Conservation (phyloP, 225 moss, liverwort and hornwort genomes). For the Asterella californica region DNA sequence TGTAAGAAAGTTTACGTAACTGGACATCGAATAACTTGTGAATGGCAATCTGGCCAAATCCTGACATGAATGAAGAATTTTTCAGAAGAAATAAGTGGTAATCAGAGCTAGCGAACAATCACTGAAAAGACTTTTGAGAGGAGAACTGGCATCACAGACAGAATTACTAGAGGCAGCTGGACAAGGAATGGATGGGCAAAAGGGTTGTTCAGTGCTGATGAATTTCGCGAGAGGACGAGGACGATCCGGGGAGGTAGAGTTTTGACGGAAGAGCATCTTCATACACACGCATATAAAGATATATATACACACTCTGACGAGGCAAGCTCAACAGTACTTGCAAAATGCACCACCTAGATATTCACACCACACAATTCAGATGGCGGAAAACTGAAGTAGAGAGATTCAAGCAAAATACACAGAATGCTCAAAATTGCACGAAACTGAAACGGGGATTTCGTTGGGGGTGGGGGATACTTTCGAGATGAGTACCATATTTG, state of each 20-base stretch:
- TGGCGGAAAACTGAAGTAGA: not conserved
- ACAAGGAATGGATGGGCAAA: not conserved
- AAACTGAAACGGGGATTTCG: not conserved
- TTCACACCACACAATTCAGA: not conserved
- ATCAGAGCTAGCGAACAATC: too few relatives aligned
- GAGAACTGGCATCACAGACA: not conserved
- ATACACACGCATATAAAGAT: not conserved
- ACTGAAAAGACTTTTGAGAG: not conserved
- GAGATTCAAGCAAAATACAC: not conserved
- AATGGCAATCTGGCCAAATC: not conserved
- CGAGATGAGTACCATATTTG: conserved; percentile 8
- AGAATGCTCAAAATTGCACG: not conserved
- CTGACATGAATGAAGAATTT: not conserved
- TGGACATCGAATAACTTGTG: not conserved
- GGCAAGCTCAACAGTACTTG: not conserved
- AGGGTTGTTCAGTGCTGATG: not conserved
- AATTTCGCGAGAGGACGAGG: not conserved
- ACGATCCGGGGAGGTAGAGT: not conserved
- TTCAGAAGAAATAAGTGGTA: too few relatives aligned
- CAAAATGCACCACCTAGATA: not conserved
- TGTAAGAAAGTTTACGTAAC: not conserved
- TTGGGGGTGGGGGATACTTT: not conserved
- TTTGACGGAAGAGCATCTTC: not conserved
- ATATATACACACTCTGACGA: not conserved
- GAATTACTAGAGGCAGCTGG: not conserved